Base-by-base conservation (phyloP, 73 alveolate genomes). In the Diophrys appendiculata region DNA sequence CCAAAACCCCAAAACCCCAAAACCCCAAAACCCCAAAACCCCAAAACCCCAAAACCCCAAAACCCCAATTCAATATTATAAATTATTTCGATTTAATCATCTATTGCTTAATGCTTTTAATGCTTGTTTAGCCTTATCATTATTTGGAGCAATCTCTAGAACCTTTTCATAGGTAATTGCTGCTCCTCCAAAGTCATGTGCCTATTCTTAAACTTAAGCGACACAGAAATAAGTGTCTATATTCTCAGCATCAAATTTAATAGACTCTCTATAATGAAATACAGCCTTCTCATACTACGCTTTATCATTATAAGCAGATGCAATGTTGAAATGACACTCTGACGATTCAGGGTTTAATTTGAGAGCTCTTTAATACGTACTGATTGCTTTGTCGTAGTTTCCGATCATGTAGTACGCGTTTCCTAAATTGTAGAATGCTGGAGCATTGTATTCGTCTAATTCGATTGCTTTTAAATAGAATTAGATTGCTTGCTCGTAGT, bases 341-440 rank as follows among this genome's bases (percentile, higher is more conserved):
- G 90, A 93, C 68, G 89, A 80, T 1, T 72, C 74, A 24, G 88
- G 91, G 71, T 90, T 82, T 28, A 85, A 75, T 0, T 73, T 83
- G 8, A 90, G 68, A 28, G 96, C 96, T 32, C 52, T 79, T 25
- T 53, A 52, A 71, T 85, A 90, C n/a, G 82, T 65, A 26, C 43
- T 43, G 24, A 84, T 69, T 2, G 96, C 93, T 8, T 81, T 81
- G 29, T 86, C 83, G 33, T 72, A 80, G 26, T 80, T 56, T 25
- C 78, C 69, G 0, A 75, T 32, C 90, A 90, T 85, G 78, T 90
- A 90, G 76, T 72, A 86, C 14, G 92, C 96, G 75, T 90, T 90
- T 35, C 93, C 96, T 5, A 90, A 64, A 77, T 90, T 90, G 68
- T 90, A 90, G 54, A 77, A 73, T 0, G 96, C 96, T 2, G 96